phyloP scores from a whole-genome alignment of 441 rosid species.

The Raphanus hybrid region DNA sequence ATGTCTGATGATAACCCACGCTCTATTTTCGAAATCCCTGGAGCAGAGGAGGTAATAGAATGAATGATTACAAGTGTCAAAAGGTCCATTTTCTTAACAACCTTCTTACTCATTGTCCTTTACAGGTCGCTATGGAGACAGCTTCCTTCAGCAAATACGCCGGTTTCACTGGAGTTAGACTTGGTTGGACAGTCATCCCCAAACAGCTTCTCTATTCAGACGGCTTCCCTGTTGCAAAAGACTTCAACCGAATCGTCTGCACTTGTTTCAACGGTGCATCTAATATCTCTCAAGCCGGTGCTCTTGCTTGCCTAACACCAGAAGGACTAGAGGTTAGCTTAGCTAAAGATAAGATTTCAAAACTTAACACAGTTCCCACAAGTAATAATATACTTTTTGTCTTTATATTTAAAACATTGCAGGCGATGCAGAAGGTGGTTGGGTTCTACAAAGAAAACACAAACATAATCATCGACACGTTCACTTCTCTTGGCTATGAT shows the following conservation, averaged over 20 bases:
- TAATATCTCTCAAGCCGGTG: constrained; percentile 92
- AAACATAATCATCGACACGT: constrained; percentile 77
- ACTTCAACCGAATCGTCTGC: constrained; percentile 85
- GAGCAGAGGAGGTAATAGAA: constrained; percentile 83
- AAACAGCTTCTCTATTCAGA: constrained; percentile 86
- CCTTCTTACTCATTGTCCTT: not conserved
- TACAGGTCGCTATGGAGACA: constrained; percentile 94
- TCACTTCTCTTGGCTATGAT: constrained; percentile 80
- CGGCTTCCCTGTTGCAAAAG: constrained; percentile 91
- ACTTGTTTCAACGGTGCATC: constrained; percentile 98
- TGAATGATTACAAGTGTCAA: not conserved
- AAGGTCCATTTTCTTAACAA: not conserved
- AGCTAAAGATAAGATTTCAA: constrained; percentile 2
- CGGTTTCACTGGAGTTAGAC: constrained; percentile 97
- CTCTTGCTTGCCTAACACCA: constrained; percentile 87
- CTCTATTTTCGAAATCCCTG: constrained; percentile 96
- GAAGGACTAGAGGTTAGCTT: constrained; percentile 79
- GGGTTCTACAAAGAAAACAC: constrained; percentile 96
- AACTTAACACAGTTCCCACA: not conserved
- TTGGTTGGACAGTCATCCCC: constrained; percentile 97
- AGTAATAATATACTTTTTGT: not conserved
- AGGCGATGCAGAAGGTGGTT: constrained; percentile 89
- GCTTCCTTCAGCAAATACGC: constrained; percentile 98
- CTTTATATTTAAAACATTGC: constrained; percentile 23
- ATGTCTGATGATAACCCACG: constrained; percentile 87